Evolutionary conservation across 108 stramenopile genomes (phyloP), one percentile per base, ranked within the genome.

Genomic region (Parietichytrium sp.): DNA sequence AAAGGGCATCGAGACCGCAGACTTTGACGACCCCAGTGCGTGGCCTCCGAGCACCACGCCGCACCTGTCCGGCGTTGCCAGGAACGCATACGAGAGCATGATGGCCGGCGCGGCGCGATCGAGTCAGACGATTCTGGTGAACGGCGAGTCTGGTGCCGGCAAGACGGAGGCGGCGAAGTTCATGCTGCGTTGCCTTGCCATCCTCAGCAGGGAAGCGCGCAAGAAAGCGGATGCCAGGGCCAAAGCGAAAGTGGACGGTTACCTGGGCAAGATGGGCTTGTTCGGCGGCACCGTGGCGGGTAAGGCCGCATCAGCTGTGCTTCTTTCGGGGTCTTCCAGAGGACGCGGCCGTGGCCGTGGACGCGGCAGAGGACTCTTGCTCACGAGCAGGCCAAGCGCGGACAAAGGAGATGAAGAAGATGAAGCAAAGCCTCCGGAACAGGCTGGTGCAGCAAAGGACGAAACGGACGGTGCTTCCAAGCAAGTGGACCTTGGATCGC

Each of bases 121-220:
- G 48, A 93, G 92, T 1, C 96, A 97, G 83, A 90, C 93, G 61
- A 94, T 97, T 78, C 87, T 97, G 26, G 95, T 97, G 82, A 93
- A 92, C 2, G 96, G 96, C 47, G 96, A 97, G 86, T 89, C 88
- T 27, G 96, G 96, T n/a, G 94, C 96, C 8, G 96, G 96, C 29
- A 97, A 97, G 83, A 97, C 96, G 8, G 96, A 97, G 82, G 92
- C 96, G 18, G 93, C 94, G 81, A 97, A 97, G 86, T 91, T 93
- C 87, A 93, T 95, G 84, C 94, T 95, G 94, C 86, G 93, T 36
- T 97, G 93, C 83, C 85, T 97, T 31, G 94, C 94, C 52, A 93
- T 48, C 0, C 29, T 86, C 3, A 51, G 49, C 0, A 23, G 79
- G 3, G 31, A 27, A 2, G 61, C 61, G 13, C 33, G 61, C 38